Evolutionary conservation across 768 basidiomycete genomes (phyloP).

Genomic region (Suillus sp.): DNA sequence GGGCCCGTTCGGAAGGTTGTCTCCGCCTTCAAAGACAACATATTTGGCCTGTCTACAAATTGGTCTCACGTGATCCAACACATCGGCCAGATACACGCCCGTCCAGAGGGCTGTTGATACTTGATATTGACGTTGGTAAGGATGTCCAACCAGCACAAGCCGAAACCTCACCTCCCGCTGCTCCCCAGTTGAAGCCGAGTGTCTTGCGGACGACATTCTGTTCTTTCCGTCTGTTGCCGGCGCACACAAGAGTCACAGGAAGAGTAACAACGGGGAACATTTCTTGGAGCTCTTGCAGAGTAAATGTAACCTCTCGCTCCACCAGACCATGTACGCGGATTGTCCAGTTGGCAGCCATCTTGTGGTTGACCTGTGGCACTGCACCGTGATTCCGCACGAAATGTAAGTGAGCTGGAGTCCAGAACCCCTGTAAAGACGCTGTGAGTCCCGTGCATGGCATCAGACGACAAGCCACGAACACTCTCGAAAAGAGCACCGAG

Average conservation of each 20-base stretch:
- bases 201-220: conserved; percentile 62
- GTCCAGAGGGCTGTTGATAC: conserved; percentile 60
- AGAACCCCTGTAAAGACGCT: conserved; percentile 44
- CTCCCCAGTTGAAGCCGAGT: conserved; percentile 61
- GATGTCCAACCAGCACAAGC: background rate
- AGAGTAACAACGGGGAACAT: conserved; percentile 56
- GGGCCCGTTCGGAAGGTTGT: conserved; percentile 57
- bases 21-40: conserved; percentile 61
- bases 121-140: conserved; percentile 20
- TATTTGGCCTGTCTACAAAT: conserved; percentile 41
- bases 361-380: conserved; percentile 48
- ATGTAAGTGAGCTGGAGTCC: conserved; percentile 55
- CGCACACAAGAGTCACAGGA: conserved; percentile 64
- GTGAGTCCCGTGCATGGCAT: background rate
- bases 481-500: conserved; percentile 45
- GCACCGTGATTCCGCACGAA: conserved; percentile 68
- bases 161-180: conserved; percentile 39
- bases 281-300: conserved; percentile 45
- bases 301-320: conserved; percentile 38
- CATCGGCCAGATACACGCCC: conserved; percentile 57
- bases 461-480: conserved; percentile 22
- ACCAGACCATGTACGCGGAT: conserved; percentile 45
- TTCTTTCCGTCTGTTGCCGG: conserved; percentile 66
- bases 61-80: conserved; percentile 50
- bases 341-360: conserved; percentile 44